These are phyloP conservation scores for Eucalyptus caleyi DNA, from an alignment of 345 rosid species.

Conservation along the genomic window DNA sequence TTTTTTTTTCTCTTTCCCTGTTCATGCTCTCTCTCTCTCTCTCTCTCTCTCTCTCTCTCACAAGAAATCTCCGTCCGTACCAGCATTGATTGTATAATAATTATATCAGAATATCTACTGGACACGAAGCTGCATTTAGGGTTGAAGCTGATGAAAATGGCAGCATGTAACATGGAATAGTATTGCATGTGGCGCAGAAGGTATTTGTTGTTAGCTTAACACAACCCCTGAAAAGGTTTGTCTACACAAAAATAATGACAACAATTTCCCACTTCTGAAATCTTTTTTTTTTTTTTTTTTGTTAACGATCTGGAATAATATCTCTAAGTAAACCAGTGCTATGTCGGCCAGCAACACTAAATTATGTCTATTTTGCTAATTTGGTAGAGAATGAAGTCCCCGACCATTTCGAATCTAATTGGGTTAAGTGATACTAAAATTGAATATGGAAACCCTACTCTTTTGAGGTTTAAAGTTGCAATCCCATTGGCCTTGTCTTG, in stretches of 20 bases:
- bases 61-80: background rate
- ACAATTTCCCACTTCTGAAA: background rate
- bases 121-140: background rate
- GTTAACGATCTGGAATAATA: background rate
- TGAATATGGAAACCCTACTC: background rate
- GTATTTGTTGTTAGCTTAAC: background rate
- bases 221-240: background rate
- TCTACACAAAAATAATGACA: background rate
- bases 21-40: background rate
- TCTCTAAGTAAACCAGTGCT: background rate
- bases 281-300: background rate
- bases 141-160: background rate
- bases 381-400: background rate
- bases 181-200: background rate
- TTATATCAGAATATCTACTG: background rate
- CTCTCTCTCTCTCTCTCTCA: no score
- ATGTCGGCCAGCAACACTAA: background rate
- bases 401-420: background rate
- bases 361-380: background rate
- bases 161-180: background rate
- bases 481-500: background rate
- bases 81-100: background rate
- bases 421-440: background rate
- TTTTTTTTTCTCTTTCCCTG: background rate
- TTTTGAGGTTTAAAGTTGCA: background rate